Base-by-base conservation (phyloP, 2,329 filamentous ascomycete species). In the Verticillium longisporum region DNA sequence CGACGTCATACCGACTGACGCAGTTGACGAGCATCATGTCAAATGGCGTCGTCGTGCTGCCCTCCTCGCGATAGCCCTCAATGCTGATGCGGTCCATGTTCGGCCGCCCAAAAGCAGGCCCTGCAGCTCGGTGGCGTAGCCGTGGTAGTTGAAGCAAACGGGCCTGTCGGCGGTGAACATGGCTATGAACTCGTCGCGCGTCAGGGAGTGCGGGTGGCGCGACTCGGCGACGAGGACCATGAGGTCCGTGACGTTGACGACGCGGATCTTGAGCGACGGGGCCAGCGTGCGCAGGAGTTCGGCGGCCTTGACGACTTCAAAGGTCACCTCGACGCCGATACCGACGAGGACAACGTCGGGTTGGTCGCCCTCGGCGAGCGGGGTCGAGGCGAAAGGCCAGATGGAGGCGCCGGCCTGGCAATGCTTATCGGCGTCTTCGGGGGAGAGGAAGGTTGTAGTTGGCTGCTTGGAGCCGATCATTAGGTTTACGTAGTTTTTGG, bases 391-490 rank as follows among this genome's bases (percentile, higher is more conserved):
- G 66, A 88, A 89, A 58, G 82, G 77, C 82, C 83, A 89, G 57
- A 87, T 72, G 1, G 81, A 81, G 1, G 84, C 85, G 1, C 87
- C 85, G 13, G 78, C 78, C 45, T 78, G 77, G 66, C 85, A 88
- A 70, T 88, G 86, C 36, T 74, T 76, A 14, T 83, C 82, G 54
- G 87, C 87, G 70, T 88, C 83, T n/a, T 82, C 76, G 0, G 80
- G 69, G 0, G 78, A 80, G 1, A 90, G 77, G 67, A 85, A 89
- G 9, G 86, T 82, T 0, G 83, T 79, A 0, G 84, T 85, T 0
- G 84, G 85, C 68, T 89, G 86, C 70, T 90, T 90, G n/a, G 84
- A 84, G 21, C 85, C 86, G 53, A 89, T 85, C 78, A 89, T 85
- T 2, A 89, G 77, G 68, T 89, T 89, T 63, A 88, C 78, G 64